Base-by-base conservation (phyloP, 1,284 basidiomycete species). In the Acaromyces ingoldii region DNA sequence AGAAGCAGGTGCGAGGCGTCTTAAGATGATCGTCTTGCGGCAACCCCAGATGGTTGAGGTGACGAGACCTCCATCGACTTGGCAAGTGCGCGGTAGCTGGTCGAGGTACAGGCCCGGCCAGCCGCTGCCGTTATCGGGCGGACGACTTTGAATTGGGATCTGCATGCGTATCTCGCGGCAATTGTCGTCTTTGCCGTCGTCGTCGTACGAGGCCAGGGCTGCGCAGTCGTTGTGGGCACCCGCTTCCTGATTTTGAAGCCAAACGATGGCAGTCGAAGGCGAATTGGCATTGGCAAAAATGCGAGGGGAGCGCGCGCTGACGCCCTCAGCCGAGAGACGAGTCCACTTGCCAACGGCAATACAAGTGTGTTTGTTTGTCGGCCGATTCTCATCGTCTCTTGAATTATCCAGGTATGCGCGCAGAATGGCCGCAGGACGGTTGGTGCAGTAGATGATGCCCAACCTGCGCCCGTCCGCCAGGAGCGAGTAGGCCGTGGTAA, bases 141-240 rank as follows among this genome's bases (percentile, higher is more conserved):
- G 11, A 11, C 34, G n/a, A 25, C 13, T 30, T 11, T 51, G 9
- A n/a, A 44, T 21, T 1, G 49, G 28, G 1, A 51, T 44, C n/a
- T n/a, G n/a, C n/a, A n/a, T n/a, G n/a, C n/a, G n/a, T n/a, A n/a
- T n/a, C n/a, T n/a, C n/a, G n/a, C n/a, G n/a, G n/a, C n/a, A n/a
- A n/a, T n/a, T n/a, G 28, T 51, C 40, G 29, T 6, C 1, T 24
- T 25, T 34, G 29, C 24, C 42, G 17, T 31, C 5, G 13, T 3
- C 4, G 5, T 29, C 26, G n/a, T 4, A 15, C 9, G 17, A 15
- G 11, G 28, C 79, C 0, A 88, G 69, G 2, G 79, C 73, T 0
- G 81, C 78, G 7, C 83, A 84, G 0, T 82, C 81, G 4, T 79
- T 78, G 60, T 88, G 87, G 0, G 84, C 77, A 1, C 84, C 85